Conservation (phyloP, 768 basidiomycete species). For the Tricholoma terreum region DNA sequence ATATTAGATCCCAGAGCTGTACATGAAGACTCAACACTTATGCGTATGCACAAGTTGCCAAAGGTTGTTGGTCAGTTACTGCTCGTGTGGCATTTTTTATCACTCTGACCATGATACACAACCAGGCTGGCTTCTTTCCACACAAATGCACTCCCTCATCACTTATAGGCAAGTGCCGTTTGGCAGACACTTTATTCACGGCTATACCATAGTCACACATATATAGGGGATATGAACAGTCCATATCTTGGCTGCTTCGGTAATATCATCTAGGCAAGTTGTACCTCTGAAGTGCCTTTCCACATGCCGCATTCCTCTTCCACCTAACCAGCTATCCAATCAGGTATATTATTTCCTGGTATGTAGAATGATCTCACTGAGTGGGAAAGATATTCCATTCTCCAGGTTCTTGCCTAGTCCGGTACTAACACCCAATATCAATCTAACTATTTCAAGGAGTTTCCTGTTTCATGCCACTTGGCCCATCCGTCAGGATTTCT, state of each 20-base stretch:
- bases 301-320: neutral
- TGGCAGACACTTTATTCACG: no score
- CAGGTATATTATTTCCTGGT: neutral
- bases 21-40: no score
- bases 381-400: neutral
- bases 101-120: no score
- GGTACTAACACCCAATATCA: neutral
- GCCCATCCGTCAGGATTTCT: neutral
- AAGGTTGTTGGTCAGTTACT: no score
- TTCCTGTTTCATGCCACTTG: neutral
- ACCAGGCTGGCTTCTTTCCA: no score
- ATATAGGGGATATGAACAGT: no score
- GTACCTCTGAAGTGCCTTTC: neutral
- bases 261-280: neutral
- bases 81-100: no score
- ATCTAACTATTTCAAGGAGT: neutral
- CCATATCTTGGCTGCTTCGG: neutral
- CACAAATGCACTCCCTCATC: no score
- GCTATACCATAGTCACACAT: no score
- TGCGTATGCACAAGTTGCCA: no score
- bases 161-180: no score
- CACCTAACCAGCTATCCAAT: neutral
- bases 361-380: neutral
- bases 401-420: neutral
- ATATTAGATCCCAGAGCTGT: no score